Conservation (phyloP, 2,329 filamentous ascomycete genomes). For the Penicillium brevicompactum region DNA sequence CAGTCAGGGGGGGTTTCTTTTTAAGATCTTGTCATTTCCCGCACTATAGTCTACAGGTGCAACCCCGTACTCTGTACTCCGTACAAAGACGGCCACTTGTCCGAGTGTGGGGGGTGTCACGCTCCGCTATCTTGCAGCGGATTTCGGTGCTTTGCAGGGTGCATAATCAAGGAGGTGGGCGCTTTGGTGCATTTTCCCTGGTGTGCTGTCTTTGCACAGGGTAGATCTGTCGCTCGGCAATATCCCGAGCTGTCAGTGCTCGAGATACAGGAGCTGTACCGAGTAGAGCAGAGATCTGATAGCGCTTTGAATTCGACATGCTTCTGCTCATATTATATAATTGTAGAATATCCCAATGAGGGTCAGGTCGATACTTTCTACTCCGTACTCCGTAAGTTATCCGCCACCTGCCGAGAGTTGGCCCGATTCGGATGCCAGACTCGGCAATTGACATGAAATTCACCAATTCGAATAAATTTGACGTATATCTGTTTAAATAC, state of each 20-base stretch:
- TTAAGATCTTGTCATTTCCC: background rate
- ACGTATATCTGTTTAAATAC: no score
- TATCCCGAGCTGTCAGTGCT: background rate
- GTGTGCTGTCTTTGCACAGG: background rate
- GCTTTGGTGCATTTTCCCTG: background rate
- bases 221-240: background rate
- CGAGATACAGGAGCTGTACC: background rate
- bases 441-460: background rate
- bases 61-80: background rate
- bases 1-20: background rate
- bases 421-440: background rate
- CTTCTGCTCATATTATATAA: background rate
- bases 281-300: background rate
- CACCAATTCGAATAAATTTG: background rate
- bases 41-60: background rate
- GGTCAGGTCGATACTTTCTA: background rate
- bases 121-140: background rate
- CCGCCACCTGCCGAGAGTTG: background rate
- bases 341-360: background rate
- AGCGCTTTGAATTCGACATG: background rate
- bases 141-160: background rate
- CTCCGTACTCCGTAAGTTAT: background rate
- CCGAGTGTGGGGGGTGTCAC: background rate
- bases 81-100: background rate
- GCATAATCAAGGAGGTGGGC: background rate